Evolutionary conservation across 2,329 filamentous ascomycete genomes (phyloP).

Genomic region (Aureobasidium sp.): DNA sequence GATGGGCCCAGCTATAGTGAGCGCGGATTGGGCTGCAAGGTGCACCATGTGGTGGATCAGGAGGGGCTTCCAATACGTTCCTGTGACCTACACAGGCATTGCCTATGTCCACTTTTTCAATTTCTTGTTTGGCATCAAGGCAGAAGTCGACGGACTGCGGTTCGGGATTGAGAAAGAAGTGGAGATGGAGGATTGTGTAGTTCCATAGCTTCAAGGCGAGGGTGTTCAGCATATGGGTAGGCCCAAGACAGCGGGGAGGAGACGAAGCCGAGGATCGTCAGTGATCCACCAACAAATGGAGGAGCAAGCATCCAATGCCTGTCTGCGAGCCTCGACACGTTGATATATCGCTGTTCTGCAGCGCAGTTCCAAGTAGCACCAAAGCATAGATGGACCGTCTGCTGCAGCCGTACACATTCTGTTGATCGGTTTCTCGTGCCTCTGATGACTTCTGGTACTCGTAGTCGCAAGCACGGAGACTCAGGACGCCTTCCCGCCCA

Average conservation of each 20-base stretch:
- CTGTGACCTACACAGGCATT: neutral
- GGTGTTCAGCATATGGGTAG: neutral
- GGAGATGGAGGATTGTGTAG: neutral
- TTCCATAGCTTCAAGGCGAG: neutral
- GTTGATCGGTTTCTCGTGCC: neutral
- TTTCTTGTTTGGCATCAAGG: neutral
- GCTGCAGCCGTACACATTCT: neutral
- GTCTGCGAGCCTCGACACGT: neutral
- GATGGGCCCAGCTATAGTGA: neutral
- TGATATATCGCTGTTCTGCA: neutral
- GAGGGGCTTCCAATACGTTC: neutral
- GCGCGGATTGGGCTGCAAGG: neutral
- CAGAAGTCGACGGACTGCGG: neutral
- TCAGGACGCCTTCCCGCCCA: neutral
- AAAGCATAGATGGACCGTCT: neutral
- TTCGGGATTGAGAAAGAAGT: neutral
- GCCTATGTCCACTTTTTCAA: neutral
- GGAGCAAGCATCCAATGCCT: neutral
- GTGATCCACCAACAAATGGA: neutral
- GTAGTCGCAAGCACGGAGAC: neutral
- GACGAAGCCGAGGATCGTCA: neutral
- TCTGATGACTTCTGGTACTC: neutral
- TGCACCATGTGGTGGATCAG: neutral
- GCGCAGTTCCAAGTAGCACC: neutral
- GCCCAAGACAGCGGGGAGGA: neutral